Evolutionary conservation across 768 basidiomycete species (phyloP).

Genomic region (Auricularia heimuer): DNA sequence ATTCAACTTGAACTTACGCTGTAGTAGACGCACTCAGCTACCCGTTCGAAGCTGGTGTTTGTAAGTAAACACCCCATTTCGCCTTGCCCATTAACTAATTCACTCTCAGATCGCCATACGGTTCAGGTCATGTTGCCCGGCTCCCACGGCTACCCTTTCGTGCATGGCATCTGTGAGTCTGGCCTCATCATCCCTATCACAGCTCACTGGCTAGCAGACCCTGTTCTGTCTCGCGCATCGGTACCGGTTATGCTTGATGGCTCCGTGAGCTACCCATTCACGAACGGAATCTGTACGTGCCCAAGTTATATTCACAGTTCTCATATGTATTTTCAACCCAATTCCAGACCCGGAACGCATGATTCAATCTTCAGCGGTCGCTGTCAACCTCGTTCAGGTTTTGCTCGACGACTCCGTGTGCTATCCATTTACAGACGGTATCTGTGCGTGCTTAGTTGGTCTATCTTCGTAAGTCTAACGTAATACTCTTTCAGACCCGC

Average conservation of each 20-base stretch:
- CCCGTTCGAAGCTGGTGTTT: neutral
- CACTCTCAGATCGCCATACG: neutral
- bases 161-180: neutral
- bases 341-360: no score
- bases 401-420: neutral
- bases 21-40: neutral
- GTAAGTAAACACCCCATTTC: neutral
- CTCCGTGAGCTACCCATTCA: conserved; percentile 4
- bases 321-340: no score
- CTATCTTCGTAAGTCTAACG: no score
- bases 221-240: neutral
- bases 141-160: neutral
- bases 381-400: neutral
- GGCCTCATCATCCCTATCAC: neutral
- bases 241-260: neutral
- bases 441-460: conserved; percentile 1
- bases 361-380: no score
- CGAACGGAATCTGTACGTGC: neutral
- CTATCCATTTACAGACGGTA: conserved; percentile 7
- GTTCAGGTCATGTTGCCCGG: conserved; percentile 1
- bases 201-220: no score
- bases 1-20: no score
- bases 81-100: neutral
- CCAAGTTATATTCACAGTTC: no score
- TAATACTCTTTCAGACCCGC: no score